These are phyloP conservation scores for Mycena haematopus DNA, from an alignment of 768 basidiomycete genomes.

Conservation along the genomic window DNA sequence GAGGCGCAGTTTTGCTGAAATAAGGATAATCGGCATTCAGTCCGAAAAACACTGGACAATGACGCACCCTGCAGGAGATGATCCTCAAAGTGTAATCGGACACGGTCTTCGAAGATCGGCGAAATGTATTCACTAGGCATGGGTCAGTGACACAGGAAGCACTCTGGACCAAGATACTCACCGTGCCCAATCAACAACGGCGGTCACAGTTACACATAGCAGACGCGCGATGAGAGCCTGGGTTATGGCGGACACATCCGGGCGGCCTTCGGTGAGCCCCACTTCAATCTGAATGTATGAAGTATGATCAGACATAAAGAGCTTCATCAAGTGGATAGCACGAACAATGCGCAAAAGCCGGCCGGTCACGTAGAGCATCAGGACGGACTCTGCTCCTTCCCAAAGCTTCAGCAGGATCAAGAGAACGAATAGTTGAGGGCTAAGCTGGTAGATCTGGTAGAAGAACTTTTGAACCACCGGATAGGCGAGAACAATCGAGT, in stretches of 20 bases:
- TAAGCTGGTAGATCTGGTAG: conserved; percentile 9
- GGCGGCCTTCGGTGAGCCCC: conserved; percentile 12
- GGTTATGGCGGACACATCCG: conserved; percentile 10
- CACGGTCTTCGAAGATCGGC: conserved; percentile 2
- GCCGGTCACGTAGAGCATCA: conserved; percentile 4
- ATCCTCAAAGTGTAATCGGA: conserved; percentile 18
- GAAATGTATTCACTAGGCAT: not conserved
- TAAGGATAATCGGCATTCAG: not conserved
- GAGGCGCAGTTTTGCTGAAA: conserved; percentile 19
- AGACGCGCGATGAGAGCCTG: conserved; percentile 16
- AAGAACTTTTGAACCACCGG: conserved; percentile 19
- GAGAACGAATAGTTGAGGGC: conserved; percentile 5
- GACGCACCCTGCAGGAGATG: conserved; percentile 13
- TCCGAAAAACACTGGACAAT: too few relatives aligned
- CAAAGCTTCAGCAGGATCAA: conserved; percentile 13
- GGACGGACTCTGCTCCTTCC: conserved; percentile 11
- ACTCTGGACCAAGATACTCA: not conserved
- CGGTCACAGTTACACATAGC: not conserved
- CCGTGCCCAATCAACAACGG: conserved; percentile 2
- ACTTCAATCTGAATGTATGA: conserved; percentile 13
- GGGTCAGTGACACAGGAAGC: not conserved
- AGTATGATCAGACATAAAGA: not conserved
- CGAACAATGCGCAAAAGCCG: conserved; percentile 13
- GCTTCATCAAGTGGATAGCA: not conserved
- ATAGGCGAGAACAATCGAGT: conserved; percentile 2